phyloP scores from a whole-genome alignment of 2,329 filamentous ascomycete genomes.

The Colletotrichum tropicale region DNA sequence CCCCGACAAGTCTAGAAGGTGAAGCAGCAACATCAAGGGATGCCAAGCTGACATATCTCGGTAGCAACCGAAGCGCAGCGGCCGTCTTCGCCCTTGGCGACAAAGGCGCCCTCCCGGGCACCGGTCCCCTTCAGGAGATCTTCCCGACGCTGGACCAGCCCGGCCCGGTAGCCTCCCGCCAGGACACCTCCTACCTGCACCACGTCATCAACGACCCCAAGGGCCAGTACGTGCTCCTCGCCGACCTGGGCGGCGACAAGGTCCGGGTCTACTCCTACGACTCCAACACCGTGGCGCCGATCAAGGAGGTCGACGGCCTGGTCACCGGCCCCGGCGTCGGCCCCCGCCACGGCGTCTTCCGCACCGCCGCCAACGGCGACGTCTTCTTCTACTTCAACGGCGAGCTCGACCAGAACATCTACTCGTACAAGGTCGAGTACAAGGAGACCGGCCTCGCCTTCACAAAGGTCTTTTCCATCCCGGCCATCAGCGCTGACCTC shows the following conservation, averaged over 20 bases:
- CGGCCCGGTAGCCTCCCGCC: constrained; percentile 15
- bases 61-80: constrained; percentile 18
- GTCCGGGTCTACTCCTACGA: constrained; percentile 21
- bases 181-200: constrained; percentile 19
- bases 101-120: constrained; percentile 19
- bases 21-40: neutral
- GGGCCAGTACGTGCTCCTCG: constrained; percentile 16
- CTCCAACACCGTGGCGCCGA: constrained; percentile 14
- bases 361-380: constrained; percentile 17
- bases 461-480: constrained; percentile 22
- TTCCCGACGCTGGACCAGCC: constrained; percentile 21
- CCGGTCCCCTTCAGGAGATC: constrained; percentile 20
- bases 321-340: constrained; percentile 19
- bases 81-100: constrained; percentile 19
- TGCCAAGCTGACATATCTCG: neutral
- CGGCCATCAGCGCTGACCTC: constrained; percentile 16
- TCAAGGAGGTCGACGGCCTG: constrained; percentile 19
- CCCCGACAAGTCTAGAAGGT: neutral
- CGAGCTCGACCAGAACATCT: constrained; percentile 24
- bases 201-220: constrained; percentile 20
- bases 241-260: constrained; percentile 17
- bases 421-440: constrained; percentile 25
- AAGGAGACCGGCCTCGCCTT: constrained; percentile 21
- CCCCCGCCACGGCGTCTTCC: constrained; percentile 24
- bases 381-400: constrained; percentile 24